Conservation (phyloP, 495 filamentous ascomycete genomes). For the Xylaria intraflava region DNA sequence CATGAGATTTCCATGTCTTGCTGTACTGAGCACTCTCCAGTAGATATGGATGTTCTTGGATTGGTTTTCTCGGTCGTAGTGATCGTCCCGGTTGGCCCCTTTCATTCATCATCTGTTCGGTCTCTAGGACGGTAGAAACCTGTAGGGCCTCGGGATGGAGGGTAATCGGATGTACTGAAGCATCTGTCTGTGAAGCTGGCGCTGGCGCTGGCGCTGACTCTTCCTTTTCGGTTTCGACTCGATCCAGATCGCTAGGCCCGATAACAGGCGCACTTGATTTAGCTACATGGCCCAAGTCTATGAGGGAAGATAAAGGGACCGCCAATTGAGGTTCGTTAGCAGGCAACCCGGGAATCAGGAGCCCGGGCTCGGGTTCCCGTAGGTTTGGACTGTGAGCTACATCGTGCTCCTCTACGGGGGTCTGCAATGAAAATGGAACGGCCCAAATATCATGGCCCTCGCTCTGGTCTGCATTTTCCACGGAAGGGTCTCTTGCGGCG, state of each 20-base stretch:
- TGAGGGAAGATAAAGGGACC: conserved; percentile 15
- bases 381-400: conserved; percentile 1
- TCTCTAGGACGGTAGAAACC: conserved; percentile 9
- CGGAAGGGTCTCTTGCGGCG: not conserved
- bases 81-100: conserved; percentile 31
- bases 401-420: conserved; percentile 3
- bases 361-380: not conserved
- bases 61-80: conserved; percentile 63
- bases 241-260: not conserved
- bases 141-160: conserved; percentile 10
- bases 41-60: conserved; percentile 68
- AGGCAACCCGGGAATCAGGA: conserved; percentile 2
- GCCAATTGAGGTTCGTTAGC: conserved; percentile 2
- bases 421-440: conserved; percentile 20
- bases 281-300: conserved; percentile 1
- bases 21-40: conserved; percentile 63
- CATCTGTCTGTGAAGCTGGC: not conserved
- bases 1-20: conserved; percentile 52
- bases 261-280: not conserved
- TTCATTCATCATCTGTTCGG: not conserved
- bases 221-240: not conserved
- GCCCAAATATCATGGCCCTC: conserved; percentile 18
- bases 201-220: too few relatives aligned
- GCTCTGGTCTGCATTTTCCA: not conserved
- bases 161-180: conserved; percentile 2